Conservation (phyloP, 768 basidiomycete species). For the Boletus rufocinnamomeus region DNA sequence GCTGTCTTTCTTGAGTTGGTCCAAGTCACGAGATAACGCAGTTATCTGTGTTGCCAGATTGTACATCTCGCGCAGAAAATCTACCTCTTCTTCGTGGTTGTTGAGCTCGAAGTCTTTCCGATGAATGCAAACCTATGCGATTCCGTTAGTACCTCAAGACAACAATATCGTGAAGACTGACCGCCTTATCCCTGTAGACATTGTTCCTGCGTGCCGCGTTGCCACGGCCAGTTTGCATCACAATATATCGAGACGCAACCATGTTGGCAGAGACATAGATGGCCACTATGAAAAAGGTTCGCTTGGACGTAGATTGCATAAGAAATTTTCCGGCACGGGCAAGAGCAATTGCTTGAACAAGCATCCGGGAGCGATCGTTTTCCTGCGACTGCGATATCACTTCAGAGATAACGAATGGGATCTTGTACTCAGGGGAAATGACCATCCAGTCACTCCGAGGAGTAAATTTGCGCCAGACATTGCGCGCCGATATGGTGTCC, state of each 20-base stretch:
- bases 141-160: neutral
- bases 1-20: neutral
- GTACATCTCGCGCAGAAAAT: slow-evolving; percentile 18
- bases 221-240: neutral
- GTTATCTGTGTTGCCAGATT: slow-evolving; percentile 6
- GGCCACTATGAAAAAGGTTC: slow-evolving; percentile 16
- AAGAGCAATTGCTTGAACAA: slow-evolving; percentile 13
- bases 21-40: neutral
- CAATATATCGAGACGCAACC: slow-evolving; percentile 6
- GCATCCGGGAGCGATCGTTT: slow-evolving; percentile 4
- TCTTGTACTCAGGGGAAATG: neutral
- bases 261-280: slow-evolving; percentile 8
- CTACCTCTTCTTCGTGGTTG: neutral
- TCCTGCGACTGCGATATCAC: neutral
- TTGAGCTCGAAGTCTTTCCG: slow-evolving; percentile 2
- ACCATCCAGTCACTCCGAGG: slow-evolving; percentile 13
- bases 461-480: neutral
- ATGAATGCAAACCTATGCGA: slow-evolving; percentile 6
- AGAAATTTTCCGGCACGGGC: slow-evolving; percentile 2
- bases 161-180: neutral
- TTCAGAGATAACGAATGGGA: slow-evolving; percentile 17
- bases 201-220: neutral
- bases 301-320: neutral
- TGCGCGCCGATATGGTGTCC: rapidly evolving
- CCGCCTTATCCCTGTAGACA: neutral